These are phyloP conservation scores for Ceratocystis diversiconidia DNA, from an alignment of 2,329 filamentous ascomycete species.

Conservation along the genomic window DNA sequence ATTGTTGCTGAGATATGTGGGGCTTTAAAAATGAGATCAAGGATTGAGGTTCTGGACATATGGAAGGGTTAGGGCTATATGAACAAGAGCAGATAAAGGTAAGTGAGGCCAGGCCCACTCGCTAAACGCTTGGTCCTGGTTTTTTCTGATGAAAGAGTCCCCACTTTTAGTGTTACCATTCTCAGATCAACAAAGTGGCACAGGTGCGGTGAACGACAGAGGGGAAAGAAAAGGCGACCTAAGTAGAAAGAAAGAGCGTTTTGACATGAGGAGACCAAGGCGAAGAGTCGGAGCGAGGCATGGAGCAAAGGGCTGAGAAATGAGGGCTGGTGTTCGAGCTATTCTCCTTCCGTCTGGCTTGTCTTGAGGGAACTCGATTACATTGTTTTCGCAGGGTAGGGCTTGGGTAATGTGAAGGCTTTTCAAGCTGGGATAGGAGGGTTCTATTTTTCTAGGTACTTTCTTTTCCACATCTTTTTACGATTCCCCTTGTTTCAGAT, in stretches of 20 bases:
- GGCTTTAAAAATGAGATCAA: no score
- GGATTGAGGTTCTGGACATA: not conserved
- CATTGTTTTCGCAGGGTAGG: no score
- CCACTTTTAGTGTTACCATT: constrained; percentile 5
- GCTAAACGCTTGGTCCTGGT: not conserved
- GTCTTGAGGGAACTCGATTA: no score
- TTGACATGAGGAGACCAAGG: not conserved
- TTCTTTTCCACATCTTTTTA: not conserved
- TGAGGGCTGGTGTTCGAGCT: no score
- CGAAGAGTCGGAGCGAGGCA: no score
- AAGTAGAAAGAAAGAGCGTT: not conserved
- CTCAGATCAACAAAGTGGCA: not conserved
- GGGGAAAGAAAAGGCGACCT: not conserved
- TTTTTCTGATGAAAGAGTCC: not conserved
- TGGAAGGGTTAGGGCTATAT: not conserved
- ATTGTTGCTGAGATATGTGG: not conserved
- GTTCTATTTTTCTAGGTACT: not conserved
- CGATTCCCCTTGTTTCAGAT: not conserved
- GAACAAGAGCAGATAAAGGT: no score
- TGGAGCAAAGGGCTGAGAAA: no score
- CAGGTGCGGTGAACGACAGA: not conserved
- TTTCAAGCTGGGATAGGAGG: not conserved
- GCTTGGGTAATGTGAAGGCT: not conserved
- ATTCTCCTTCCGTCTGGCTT: no score
- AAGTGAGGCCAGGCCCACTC: not conserved